These are phyloP conservation scores for Iris macrosiphon DNA, from an alignment of 106 monocot species.

Conservation along the genomic window DNA sequence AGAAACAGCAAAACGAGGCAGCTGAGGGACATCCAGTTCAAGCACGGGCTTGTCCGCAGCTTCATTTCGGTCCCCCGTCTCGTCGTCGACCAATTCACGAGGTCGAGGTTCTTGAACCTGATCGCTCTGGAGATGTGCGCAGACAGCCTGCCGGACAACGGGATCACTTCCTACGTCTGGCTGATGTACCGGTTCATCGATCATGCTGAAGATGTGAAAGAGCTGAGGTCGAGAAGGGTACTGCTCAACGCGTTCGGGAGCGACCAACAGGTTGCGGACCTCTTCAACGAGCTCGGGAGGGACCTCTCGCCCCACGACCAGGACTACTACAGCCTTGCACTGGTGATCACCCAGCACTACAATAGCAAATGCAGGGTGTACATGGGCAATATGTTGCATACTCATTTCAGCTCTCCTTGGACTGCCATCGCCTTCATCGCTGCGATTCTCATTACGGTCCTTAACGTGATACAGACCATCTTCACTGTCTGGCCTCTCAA, in stretches of 20 bases:
- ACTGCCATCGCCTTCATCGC: conserved; percentile 1
- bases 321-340: background rate
- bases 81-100: background rate
- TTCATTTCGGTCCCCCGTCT: background rate
- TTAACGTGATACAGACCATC: background rate
- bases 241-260: conserved; percentile 10
- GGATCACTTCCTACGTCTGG: too few relatives aligned
- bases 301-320: background rate
- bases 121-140: background rate
- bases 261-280: conserved; percentile 9
- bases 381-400: background rate
- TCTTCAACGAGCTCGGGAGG: conserved; percentile 12
- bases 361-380: background rate
- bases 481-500: background rate
- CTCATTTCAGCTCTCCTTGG: background rate
- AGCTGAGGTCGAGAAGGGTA: conserved; percentile 1
- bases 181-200: conserved; percentile 9
- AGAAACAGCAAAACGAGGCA: background rate
- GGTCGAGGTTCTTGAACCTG: background rate
- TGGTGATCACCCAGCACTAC: background rate
- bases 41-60: background rate
- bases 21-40: background rate
- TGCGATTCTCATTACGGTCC: background rate
- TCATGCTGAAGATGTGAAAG: conserved; percentile 14
- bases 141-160: too few relatives aligned